Evolutionary conservation across 257 asterid genomes (phyloP).

Genomic region (Anisodus acutangulus): DNA sequence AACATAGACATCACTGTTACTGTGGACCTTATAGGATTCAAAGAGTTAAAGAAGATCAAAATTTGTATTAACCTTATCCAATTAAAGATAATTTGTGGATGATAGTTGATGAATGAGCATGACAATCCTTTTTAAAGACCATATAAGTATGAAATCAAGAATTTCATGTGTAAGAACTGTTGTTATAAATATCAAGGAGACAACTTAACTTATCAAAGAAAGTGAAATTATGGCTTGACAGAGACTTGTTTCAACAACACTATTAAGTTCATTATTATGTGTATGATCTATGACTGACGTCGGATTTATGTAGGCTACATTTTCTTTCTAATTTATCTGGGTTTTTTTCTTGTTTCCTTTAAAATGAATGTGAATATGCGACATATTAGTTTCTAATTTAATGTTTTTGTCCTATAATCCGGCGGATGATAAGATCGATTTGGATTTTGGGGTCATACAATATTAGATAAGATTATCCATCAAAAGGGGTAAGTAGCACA

Average conservation of each 20-base stretch:
- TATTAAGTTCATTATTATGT: background rate
- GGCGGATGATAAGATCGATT: too few relatives aligned
- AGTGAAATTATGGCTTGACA: slow-evolving; percentile 17
- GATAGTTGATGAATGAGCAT: background rate
- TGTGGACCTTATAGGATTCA: background rate
- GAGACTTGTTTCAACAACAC: background rate
- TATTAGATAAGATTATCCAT: too few relatives aligned
- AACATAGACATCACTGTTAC: background rate
- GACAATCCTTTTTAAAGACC: background rate
- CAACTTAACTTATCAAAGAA: slow-evolving; percentile 11
- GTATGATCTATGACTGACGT: slow-evolving; percentile 24
- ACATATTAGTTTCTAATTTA: background rate
- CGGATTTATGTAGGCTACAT: background rate
- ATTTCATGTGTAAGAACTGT: background rate
- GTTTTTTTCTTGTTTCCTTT: background rate
- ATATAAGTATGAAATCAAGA: background rate
- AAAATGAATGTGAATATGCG: background rate
- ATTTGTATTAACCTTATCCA: slow-evolving; percentile 8
- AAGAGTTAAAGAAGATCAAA: background rate
- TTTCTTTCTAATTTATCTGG: background rate
- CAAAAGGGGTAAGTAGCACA: background rate
- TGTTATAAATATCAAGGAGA: slow-evolving; percentile 26
- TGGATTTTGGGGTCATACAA: too few relatives aligned
- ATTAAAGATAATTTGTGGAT: slow-evolving; percentile 23
- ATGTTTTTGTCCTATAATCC: background rate